Evolutionary conservation across 2,329 filamentous ascomycete genomes (phyloP).

Genomic region (Fusarium tjaetaba): DNA sequence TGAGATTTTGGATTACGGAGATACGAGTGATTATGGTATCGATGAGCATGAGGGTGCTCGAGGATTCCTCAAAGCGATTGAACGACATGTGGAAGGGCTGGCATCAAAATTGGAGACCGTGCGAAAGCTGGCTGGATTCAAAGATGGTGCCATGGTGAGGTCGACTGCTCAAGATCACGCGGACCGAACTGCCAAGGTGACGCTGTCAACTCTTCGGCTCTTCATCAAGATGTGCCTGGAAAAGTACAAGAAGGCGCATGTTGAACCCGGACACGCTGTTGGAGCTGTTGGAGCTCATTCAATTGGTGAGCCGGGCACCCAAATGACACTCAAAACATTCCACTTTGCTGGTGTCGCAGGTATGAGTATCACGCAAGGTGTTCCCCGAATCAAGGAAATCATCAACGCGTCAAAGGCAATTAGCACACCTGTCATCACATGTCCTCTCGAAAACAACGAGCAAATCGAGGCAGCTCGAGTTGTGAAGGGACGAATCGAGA

Average conservation of each 20-base stretch:
- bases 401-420: slow-evolving; percentile 97
- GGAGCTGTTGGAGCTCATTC: slow-evolving; percentile 97
- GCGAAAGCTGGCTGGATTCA: slow-evolving; percentile 57
- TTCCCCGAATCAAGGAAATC: slow-evolving; percentile 99
- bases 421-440: slow-evolving; percentile 92
- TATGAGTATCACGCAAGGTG: slow-evolving; percentile 99
- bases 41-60: slow-evolving; percentile 86
- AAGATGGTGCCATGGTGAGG: slow-evolving; percentile 42
- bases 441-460: slow-evolving; percentile 79
- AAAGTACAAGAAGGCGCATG: slow-evolving; percentile 91
- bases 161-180: slow-evolving; percentile 59
- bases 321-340: slow-evolving; percentile 99
- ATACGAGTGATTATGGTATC: slow-evolving; percentile 73
- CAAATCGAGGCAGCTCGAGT: slow-evolving; percentile 84
- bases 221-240: slow-evolving; percentile 86
- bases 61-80: slow-evolving; percentile 82
- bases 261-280: slow-evolving; percentile 94
- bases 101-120: slow-evolving; percentile 69
- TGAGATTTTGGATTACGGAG: slow-evolving; percentile 72
- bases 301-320: slow-evolving; percentile 96
- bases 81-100: slow-evolving; percentile 72
- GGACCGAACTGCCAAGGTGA: slow-evolving; percentile 86
- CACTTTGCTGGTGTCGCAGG: slow-evolving; percentile 99
- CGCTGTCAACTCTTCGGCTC: slow-evolving; percentile 73
- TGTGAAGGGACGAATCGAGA: slow-evolving; percentile 93